phyloP scores from a whole-genome alignment of 2,329 filamentous ascomycete species.

The Colletotrichum brevisporum region DNA sequence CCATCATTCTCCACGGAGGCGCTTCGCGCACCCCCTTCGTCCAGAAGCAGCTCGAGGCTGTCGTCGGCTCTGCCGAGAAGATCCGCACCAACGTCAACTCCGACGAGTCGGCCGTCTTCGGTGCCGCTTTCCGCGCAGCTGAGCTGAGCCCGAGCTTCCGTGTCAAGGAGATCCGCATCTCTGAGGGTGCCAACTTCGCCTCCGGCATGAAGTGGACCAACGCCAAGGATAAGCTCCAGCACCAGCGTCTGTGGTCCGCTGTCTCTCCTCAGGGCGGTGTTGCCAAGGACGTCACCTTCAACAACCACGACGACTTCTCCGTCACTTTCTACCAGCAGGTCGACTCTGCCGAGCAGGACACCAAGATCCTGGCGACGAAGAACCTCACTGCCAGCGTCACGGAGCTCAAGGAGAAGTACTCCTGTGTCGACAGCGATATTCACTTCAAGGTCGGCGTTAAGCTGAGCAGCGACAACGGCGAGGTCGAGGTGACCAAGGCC shows the following conservation, averaged over 20 bases:
- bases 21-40: conserved; percentile 93
- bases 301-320: conserved; percentile 85
- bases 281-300: conserved; percentile 87
- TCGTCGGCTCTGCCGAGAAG: conserved; percentile 81
- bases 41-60: conserved; percentile 86
- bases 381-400: conserved; percentile 90
- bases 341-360: conserved; percentile 69
- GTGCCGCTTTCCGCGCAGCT: conserved; percentile 94
- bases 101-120: conserved; percentile 96
- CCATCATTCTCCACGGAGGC: conserved; percentile 93
- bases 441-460: conserved; percentile 84
- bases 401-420: conserved; percentile 82
- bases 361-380: conserved; percentile 78
- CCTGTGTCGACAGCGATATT: conserved; percentile 82
- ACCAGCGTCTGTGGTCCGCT: conserved; percentile 87
- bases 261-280: conserved; percentile 81
- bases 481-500: conserved; percentile 84
- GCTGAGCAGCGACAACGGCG: conserved; percentile 79
- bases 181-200: conserved; percentile 82
- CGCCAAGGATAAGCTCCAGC: conserved; percentile 77
- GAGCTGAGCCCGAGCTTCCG: conserved; percentile 94
- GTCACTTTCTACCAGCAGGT: conserved; percentile 85
- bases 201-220: conserved; percentile 82
- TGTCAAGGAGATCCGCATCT: conserved; percentile 93
- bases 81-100: conserved; percentile 95